These are phyloP conservation scores for Hirschfeldia incana DNA, from an alignment of 345 rosid species.

Conservation along the genomic window DNA sequence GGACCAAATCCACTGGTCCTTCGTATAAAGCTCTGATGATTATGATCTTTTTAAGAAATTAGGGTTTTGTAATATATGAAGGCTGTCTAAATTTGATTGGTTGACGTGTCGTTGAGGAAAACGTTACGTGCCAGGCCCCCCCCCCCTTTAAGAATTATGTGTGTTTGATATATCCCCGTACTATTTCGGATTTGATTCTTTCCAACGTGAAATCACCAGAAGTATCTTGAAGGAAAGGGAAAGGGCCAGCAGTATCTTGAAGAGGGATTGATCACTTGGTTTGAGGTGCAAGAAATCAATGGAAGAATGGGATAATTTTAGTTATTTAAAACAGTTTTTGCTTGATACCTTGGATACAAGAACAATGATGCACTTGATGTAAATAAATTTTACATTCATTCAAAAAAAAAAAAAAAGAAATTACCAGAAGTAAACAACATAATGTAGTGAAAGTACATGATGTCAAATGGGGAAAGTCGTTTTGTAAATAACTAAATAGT, in stretches of 20 bases:
- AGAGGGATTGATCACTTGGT: too few relatives aligned
- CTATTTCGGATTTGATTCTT: background rate
- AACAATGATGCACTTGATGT: too few relatives aligned
- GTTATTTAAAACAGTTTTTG: too few relatives aligned
- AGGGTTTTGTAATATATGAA: background rate
- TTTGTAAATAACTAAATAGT: background rate
- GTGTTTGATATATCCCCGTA: conserved; percentile 19
- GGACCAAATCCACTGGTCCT: conserved; percentile 37
- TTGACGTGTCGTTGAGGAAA: conserved; percentile 18
- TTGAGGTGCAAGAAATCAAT: too few relatives aligned
- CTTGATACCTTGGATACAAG: too few relatives aligned
- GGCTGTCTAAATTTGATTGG: conserved; percentile 34
- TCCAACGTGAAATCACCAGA: background rate
- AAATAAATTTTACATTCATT: too few relatives aligned
- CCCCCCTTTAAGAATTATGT: conserved; percentile 2
- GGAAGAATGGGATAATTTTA: too few relatives aligned
- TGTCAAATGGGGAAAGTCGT: background rate
- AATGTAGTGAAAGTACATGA: background rate
- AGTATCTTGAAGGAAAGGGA: background rate
- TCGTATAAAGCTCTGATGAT: background rate
- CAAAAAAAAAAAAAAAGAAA: too few relatives aligned
- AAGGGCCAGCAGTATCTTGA: too few relatives aligned
- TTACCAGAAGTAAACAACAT: conserved; percentile 1
- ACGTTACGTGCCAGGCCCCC: conserved; percentile 10
- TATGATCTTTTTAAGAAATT: background rate